These are phyloP conservation scores for Eleusine coracana DNA, from an alignment of 176 grass and related monocot species.

Conservation along the genomic window DNA sequence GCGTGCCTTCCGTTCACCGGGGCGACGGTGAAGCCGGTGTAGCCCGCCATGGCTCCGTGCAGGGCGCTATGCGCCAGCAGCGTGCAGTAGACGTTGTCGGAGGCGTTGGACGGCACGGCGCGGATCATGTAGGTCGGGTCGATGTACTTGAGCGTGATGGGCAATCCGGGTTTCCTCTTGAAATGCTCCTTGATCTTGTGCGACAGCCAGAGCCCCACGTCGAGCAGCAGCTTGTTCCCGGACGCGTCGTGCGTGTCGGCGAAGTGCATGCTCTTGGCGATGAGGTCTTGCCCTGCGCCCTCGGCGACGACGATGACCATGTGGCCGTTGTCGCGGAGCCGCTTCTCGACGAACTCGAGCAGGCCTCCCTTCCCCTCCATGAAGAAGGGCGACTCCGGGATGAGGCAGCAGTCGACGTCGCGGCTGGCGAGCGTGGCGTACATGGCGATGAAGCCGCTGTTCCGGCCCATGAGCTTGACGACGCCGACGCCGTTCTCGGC, in stretches of 20 bases:
- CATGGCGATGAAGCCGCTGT: conserved; percentile 93
- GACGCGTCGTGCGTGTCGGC: conserved; percentile 70
- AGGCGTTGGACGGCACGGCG: conserved; percentile 80
- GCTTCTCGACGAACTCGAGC: conserved; percentile 66
- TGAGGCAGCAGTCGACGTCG: conserved; percentile 92
- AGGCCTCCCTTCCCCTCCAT: conserved; percentile 80
- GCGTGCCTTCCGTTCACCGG: conserved; percentile 81
- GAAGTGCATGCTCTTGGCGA: conserved; percentile 61
- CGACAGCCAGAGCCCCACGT: conserved; percentile 85
- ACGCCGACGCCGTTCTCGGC: conserved; percentile 84
- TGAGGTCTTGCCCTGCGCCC: conserved; percentile 86
- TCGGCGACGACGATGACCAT: conserved; percentile 97
- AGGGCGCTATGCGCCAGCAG: conserved; percentile 87
- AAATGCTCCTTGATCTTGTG: conserved; percentile 92
- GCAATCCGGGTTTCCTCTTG: conserved; percentile 48
- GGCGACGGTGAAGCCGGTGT: conserved; percentile 80
- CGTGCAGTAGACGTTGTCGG: conserved; percentile 86
- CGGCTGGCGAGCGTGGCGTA: conserved; percentile 91
- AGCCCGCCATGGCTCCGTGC: conserved; percentile 91
- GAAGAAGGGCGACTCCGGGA: conserved; percentile 85
- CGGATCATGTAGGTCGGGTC: conserved; percentile 97
- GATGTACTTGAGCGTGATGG: conserved; percentile 81
- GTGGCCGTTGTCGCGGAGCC: conserved; percentile 78
- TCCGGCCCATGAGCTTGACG: conserved; percentile 94
- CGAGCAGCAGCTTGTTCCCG: conserved; percentile 80